Base-by-base conservation (phyloP, 352 stramenopile species). In the Pythium folliculosum region DNA sequence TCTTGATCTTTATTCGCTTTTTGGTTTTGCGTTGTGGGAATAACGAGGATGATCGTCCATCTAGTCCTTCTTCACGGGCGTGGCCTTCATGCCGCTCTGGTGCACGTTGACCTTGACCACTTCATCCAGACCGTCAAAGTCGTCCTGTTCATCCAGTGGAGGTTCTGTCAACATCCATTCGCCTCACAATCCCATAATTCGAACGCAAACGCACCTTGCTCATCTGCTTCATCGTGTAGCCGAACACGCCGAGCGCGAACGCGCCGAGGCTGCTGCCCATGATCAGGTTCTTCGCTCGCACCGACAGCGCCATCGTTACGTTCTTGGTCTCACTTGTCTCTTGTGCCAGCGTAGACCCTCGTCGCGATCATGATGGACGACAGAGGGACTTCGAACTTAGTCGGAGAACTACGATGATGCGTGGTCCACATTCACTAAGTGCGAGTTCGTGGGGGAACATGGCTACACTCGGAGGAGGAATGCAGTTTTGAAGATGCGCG, bases 181-280 rank as follows among this genome's bases (percentile, higher is more conserved):
- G 19, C 16, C 27, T 32, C 27, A 5, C 27, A 32, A 27, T 53
- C 23, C 40, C 13, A 32, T 7, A 48, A 52, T 44, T 38, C 21
- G 32, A 61, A n/a, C 40, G 40, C 35, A n/a, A 44, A 44, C 65
- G 54, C 71, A 94, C 86, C 73, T 86, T 86, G 72, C 77, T 89
- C 84, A 94, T 90, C 72, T 94, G 79, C 61, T 82, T 75, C 51
- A 94, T 82, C 35, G 86, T 92, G 73, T 94, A 94, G 27, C 71
- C 66, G 45, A 92, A 94, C 54, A 94, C 76, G 32, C 81, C 68
- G 57, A 75, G 68, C 45, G 81, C 78, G 61, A 94, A 94, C 10
- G 78, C 77, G 45, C 71, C 80, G 38, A 94, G 84, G 47, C 76
- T 73, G 53, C 84, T 77, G 48, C 80, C 86, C 54, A 92, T 65